Evolutionary conservation across 441 rosid species (phyloP), one percentile per base, ranked within the genome.

Genomic region (Brassica hybrid): DNA sequence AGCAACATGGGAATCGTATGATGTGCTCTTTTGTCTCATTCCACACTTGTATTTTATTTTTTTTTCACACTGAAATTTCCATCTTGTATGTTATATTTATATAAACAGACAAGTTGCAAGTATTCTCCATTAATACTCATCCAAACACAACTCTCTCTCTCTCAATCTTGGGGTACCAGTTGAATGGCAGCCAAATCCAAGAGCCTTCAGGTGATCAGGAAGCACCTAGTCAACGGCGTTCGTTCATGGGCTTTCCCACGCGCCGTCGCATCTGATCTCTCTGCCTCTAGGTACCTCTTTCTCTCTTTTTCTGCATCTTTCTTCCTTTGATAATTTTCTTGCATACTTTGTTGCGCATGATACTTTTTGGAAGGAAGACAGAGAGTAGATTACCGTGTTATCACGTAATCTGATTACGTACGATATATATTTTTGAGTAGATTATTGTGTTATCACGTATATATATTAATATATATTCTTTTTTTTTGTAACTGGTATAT

Each of bases 121-220:
- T 38, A 61, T 7, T 27, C 68, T 13, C 50, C 50, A 48, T 62
- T 27, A 61, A 27, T 45, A 27, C 68, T 27, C 48, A 30, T 27
- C 76, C 61, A 61, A 27, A 52, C 72, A 50, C 61, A 27, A 16
- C 19, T 74, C 78, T 41, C 45, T 50, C 58, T 67, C 57, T 65
- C 63, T 38, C 32, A 43, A 14, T 52, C 63, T 18, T 34, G 7
- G 7, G 13, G 59, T 41, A 67, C 19, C 25, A 59, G 36, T 13
- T 5, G 7, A 38, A 76, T 77, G 76, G 80, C 80, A 57, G 72
- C 67, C 30, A 77, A 43, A 27, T 77, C 56, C 4, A 77, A 41
- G 67, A 65, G 23, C 34, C 30, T 58, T 41, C 72, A 45, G 30
- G 60, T 58, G 67, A 27, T 71, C 67, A 50, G 67, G 8, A 77